Evolutionary conservation across 2,329 filamentous ascomycete species (phyloP), one percentile per base, ranked within the genome.

Genomic region (Hypoxylon sp.): DNA sequence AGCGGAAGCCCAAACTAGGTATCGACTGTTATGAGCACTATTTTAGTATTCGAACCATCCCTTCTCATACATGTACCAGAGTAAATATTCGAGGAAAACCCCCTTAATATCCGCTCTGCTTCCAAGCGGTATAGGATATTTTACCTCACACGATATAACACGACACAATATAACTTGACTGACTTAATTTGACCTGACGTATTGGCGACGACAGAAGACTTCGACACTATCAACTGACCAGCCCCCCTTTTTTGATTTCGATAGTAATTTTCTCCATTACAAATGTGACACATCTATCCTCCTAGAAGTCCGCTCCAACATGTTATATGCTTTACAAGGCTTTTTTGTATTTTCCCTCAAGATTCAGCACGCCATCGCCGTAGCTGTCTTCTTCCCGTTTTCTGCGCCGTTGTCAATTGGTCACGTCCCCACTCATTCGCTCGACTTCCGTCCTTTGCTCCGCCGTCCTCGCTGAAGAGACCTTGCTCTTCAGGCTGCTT

Each of bases 181-280:
- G 57, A 68, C 64, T 70, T 62, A 58, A 68, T 58, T 68, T 70
- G 61, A 68, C 61, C 55, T 64, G 61, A 61, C 61, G 42, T 67
- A 57, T 57, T 49, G 57, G 37, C 17, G 57, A 60, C 61, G 49
- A 65, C 57, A 55, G 51, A 64, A 55, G 57, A 62, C 22, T 31
- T 37, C 61, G 42, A 64, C 57, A 37, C 54, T 57, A 53, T 55
- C 53, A 64, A 59, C 57, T 64, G 31, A 61, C 67, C 30, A 56
- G 17, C 48, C 46, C 50, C 56, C 22, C 51, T 62, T 51, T 44
- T 42, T 42, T 37, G 2, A 20, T 49, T 55, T 64, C 7, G 48
- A 40, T 30, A 22, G 51, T 56, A 55, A 62, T 42, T 22, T 50
- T 31, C 48, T 64, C 51, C 33, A 31, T 62, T 44, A 55, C 37